phyloP scores from a whole-genome alignment of 2,329 filamentous ascomycete species.

The Diaporthe destruens region DNA sequence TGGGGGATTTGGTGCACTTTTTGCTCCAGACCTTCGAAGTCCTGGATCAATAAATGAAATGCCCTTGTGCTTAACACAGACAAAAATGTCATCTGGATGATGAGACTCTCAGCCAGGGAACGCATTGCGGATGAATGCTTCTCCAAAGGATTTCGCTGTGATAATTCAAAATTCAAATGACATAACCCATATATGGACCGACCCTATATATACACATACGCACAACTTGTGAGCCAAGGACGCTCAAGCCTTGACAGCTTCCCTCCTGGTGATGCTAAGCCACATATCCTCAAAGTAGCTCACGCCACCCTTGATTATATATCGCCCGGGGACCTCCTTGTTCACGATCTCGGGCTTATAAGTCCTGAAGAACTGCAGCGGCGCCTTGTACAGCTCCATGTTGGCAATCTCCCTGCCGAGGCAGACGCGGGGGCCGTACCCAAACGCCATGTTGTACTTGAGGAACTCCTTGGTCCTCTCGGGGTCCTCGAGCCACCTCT shows the following conservation, averaged over 20 bases:
- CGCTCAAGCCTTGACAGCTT: not conserved
- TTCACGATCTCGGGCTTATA: slow-evolving; percentile 52
- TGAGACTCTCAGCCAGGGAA: not conserved
- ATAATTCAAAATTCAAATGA: not conserved
- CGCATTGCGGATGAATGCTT: not conserved
- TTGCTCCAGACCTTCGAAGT: not conserved
- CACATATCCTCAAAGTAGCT: slow-evolving; percentile 57
- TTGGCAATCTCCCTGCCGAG: slow-evolving; percentile 61
- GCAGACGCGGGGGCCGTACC: slow-evolving; percentile 66
- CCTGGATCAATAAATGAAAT: not conserved
- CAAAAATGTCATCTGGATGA: too few species aligned
- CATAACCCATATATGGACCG: not conserved
- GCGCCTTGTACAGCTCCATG: slow-evolving; percentile 57
- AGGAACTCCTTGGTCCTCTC: slow-evolving; percentile 55
- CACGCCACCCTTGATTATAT: slow-evolving; percentile 57
- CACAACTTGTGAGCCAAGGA: too few species aligned
- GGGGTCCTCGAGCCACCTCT: slow-evolving; percentile 59
- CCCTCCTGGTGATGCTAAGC: slow-evolving; percentile 48
- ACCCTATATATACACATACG: slow-evolving; percentile 37
- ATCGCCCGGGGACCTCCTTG: slow-evolving; percentile 50
- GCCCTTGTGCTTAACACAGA: too few species aligned
- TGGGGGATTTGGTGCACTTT: slow-evolving; percentile 53
- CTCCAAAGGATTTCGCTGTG: not conserved
- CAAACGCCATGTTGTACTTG: slow-evolving; percentile 64
- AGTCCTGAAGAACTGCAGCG: slow-evolving; percentile 56